Base-by-base conservation (phyloP, 768 basidiomycete genomes). In the Auricularia heimuer region DNA sequence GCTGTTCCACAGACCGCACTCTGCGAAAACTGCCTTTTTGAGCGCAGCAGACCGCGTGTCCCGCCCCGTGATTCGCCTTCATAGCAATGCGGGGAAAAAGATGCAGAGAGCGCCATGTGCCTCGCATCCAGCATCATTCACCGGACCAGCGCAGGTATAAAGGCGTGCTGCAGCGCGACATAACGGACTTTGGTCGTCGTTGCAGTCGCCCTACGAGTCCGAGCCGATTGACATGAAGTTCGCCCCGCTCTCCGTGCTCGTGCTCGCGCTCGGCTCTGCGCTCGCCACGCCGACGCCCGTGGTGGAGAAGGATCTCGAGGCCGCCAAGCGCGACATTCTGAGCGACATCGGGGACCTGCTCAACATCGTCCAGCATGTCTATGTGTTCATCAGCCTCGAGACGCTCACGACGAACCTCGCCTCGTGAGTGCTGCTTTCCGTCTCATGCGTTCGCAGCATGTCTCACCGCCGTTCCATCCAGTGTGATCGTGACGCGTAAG, bases 311-410 rank as follows among this genome's bases (percentile, higher is more conserved):
- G 47, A 18, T 18, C 21, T 21, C 18, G 47, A 51, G 47, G 10
- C 21, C 18, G 47, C 14, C 0, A 51, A 16, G 47, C 47, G 47
- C 21, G 47, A 51, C 47, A 51, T 51, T 18, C 47, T 51, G 11
- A 51, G 47, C 47, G 47, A 51, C 21, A 18, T 51, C 18, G 47
- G 47, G 18, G 47, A 51, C 47, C 47, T 51, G 47, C 47, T 51
- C 47, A 42, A 65, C 34, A 77, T 90, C 36, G 83, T 89, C 66
- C 82, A 82, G 2, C 79, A 84, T 42, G 73, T 86, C 63, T 77
- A 80, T 42, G 84, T 84, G 33, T 76, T 73, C 35, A 82, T 90
- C 66, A 79, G 82, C 0, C 72, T 84, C 3, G 77, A 77, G 0
- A 79, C 47, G 14, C 47, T 51, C 47, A 21, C 66, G 18, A 18